Percentiles rank a stretch among this genome's conserved stretches.
These are phyloP conservation scores for Penicillium verhagenii DNA, from an alignment of 495 filamentous ascomycete species.

Conservation along the genomic window DNA sequence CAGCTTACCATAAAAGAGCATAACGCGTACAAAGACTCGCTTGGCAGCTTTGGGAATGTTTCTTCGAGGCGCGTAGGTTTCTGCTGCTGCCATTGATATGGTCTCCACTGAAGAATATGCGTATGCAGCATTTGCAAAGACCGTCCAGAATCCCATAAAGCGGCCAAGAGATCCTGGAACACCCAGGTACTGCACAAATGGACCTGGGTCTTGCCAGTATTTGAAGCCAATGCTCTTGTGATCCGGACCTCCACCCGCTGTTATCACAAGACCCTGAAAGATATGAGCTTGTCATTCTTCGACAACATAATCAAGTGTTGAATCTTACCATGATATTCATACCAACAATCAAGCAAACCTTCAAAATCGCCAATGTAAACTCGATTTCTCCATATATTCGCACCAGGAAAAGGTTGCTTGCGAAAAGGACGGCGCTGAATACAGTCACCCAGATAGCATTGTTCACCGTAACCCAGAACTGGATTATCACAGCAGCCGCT, in stretches of 20 bases:
- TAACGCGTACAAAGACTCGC: constrained; percentile 71
- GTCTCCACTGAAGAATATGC: constrained; percentile 75
- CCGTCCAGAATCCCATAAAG: constrained; percentile 71
- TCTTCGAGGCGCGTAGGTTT: constrained; percentile 65
- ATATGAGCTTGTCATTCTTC: background rate
- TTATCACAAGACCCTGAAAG: constrained; percentile 40
- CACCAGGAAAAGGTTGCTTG: constrained; percentile 40
- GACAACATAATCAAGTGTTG: background rate
- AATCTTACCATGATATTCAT: constrained; percentile 41
- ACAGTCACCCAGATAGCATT: constrained; percentile 43
- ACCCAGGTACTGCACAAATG: constrained; percentile 18
- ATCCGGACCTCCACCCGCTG: constrained; percentile 20
- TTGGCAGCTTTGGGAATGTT: constrained; percentile 72
- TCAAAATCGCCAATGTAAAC: constrained; percentile 39
- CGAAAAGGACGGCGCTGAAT: constrained; percentile 40
- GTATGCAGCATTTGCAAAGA: constrained; percentile 66
- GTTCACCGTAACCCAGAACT: constrained; percentile 40
- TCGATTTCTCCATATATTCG: constrained; percentile 44
- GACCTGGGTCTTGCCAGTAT: constrained; percentile 18
- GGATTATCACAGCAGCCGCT: constrained; percentile 47
- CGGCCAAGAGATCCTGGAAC: constrained; percentile 32
- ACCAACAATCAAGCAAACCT: constrained; percentile 42
- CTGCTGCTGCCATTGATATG: constrained; percentile 51
- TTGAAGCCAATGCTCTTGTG: constrained; percentile 15
- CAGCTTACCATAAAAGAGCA: constrained; percentile 57